Evolutionary conservation across 768 basidiomycete species (phyloP).

Genomic region (Mrakia hoshinonis): DNA sequence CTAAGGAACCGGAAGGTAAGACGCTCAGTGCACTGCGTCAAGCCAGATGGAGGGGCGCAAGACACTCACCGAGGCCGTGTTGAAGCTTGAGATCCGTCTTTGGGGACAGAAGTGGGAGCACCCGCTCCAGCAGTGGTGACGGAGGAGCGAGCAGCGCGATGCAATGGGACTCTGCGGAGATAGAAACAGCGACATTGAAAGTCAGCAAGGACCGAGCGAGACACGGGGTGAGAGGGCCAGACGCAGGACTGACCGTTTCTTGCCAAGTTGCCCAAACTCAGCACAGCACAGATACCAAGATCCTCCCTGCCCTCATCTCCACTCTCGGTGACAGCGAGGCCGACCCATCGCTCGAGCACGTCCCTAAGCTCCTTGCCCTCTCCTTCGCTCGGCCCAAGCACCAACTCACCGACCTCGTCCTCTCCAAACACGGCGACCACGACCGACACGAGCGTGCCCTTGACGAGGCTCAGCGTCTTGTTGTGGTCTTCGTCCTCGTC

Average conservation of each 20-base stretch:
- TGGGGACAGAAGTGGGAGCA: constrained; percentile 54
- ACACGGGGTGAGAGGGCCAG: background rate
- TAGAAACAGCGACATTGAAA: background rate
- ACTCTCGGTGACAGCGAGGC: background rate
- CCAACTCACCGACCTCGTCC: constrained; percentile 13
- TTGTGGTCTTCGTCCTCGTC: constrained; percentile 38
- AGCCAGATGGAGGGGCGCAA: background rate
- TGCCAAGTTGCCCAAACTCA: constrained; percentile 72
- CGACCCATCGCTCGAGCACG: background rate
- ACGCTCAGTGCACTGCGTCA: background rate
- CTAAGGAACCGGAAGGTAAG: background rate
- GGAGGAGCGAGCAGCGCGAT: constrained; percentile 48
- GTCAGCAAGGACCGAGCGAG: constrained; percentile 22
- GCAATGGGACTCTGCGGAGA: constrained; percentile 33
- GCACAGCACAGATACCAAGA: constrained; percentile 68
- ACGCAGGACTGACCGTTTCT: constrained; percentile 56
- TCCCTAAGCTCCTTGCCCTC: background rate
- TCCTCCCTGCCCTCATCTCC: constrained; percentile 50
- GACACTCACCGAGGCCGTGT: constrained; percentile 54
- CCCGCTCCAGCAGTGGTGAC: constrained; percentile 55
- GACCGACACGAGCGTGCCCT: constrained; percentile 13
- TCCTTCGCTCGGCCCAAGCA: background rate
- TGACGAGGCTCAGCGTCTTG: constrained; percentile 3
- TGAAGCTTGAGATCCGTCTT: constrained; percentile 61
- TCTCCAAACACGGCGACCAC: constrained; percentile 21